Base-by-base conservation (phyloP, 345 rosid genomes). In the Xanthoceras sorbifolium region DNA sequence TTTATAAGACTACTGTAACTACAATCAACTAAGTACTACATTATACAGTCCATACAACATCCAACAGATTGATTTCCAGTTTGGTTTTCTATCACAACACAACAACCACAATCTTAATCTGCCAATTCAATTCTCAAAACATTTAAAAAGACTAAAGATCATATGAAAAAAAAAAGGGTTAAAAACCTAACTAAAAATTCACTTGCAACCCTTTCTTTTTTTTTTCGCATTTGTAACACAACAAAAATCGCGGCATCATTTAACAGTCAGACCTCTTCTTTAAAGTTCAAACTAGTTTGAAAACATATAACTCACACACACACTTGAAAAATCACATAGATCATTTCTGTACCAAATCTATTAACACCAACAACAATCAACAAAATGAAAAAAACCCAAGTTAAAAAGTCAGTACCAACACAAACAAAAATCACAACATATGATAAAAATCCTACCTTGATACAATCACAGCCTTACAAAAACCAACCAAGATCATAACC, bases 371-470 rank as follows among this genome's bases (percentile, higher is more conserved):
- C 46, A 32, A 6, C 9, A 42, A 9, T 10, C 2, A 10, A 42
- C 22, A 20, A 34, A n/a, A 48, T 31, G 11, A 52, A 75, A 75
- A 54, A 26, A 2, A 9, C 54, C 29, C 73, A 26, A 34, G 3
- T 54, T 38, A 10, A 57, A 50, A 29, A 28, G 42, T 25, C 61
- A 73, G 31, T 31, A 23, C 32, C 52, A 61, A 32, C 60, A 38
- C 29, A 36, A 28, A 34, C 10, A 54, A 64, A 69, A 55, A 15
- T n/a, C 23, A 17, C 48, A 71, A 34, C 9, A 48, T n/a, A 50
- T 12, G 20, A 15, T 18, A 79, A 76, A 67, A 72, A 79, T 82
- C 82, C 73, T 9, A 61, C 38, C 32, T 67, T 63, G 29, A 28
- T 68, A 61, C 69, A 72, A 46, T 50, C 12, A 48, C 44, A 67